Conservation (phyloP, 805 yeast genomes). For the Saturnispora quitensis region DNA sequence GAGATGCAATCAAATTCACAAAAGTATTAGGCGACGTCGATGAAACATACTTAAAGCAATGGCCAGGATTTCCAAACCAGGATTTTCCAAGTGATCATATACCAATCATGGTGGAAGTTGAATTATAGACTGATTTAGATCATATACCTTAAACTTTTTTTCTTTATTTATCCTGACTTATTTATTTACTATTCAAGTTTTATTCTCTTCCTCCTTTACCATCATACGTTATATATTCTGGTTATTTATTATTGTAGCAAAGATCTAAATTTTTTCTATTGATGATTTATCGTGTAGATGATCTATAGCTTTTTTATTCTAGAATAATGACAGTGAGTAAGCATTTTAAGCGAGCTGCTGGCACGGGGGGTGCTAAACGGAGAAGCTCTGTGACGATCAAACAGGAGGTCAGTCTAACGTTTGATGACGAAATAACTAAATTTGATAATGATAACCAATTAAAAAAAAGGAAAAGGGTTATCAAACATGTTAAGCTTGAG, state of each 20-base stretch:
- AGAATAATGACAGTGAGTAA: slow-evolving; percentile 10
- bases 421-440: not conserved
- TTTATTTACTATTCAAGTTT: not conserved
- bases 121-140: slow-evolving; percentile 6
- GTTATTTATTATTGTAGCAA: not conserved
- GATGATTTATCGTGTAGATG: not conserved
- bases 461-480: slow-evolving; percentile 1
- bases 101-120: slow-evolving; percentile 24
- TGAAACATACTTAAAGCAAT: slow-evolving; percentile 23
- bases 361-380: not conserved
- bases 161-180: not conserved
- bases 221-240: not conserved
- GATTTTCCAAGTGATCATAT: slow-evolving; percentile 48
- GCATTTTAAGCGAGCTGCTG: slow-evolving; percentile 5
- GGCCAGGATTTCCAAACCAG: slow-evolving; percentile 42
- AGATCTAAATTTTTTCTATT: not conserved
- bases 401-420: not conserved
- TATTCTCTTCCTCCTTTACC: not conserved
- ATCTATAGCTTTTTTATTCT: not conserved
- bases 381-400: not conserved
- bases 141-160: not conserved
- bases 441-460: slow-evolving; percentile 8
- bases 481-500: slow-evolving; percentile 9
- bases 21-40: slow-evolving; percentile 47
- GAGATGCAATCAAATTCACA: slow-evolving; percentile 29